These are phyloP conservation scores for Amanita muscaria DNA, from an alignment of 768 basidiomycete genomes.

Conservation along the genomic window DNA sequence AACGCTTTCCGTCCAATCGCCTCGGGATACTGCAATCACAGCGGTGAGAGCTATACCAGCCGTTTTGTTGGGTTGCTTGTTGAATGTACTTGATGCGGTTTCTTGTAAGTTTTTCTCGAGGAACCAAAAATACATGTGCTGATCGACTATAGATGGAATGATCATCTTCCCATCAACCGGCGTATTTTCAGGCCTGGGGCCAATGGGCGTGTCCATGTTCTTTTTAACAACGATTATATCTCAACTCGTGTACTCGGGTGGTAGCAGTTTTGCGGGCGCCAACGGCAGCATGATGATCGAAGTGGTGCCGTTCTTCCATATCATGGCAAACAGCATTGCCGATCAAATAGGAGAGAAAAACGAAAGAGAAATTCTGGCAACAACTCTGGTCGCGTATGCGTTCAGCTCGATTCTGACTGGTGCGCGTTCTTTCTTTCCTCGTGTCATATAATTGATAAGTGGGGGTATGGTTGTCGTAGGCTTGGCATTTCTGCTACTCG, in stretches of 20 bases:
- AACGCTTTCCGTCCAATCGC: background rate
- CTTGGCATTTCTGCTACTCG: conserved; percentile 79
- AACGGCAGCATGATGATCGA: conserved; percentile 99
- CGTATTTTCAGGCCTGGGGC: conserved; percentile 72
- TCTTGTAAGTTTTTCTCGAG: conserved; percentile 57
- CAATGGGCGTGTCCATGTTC: conserved; percentile 93
- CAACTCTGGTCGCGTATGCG: conserved; percentile 83
- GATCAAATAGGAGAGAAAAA: conserved; percentile 61
- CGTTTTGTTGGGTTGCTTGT: conserved; percentile 70
- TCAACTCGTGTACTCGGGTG: conserved; percentile 81
- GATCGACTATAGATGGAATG: conserved; percentile 92
- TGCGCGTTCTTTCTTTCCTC: conserved; percentile 18
- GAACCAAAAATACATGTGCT: too few species aligned
- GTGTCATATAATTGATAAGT: conserved; percentile 5
- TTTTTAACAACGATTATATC: conserved; percentile 78
- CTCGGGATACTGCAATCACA: conserved; percentile 17
- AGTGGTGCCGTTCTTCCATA: conserved; percentile 96
- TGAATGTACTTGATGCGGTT: conserved; percentile 92
- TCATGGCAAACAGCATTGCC: conserved; percentile 74
- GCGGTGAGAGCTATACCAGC: conserved; percentile 60
- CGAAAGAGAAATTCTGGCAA: conserved; percentile 72
- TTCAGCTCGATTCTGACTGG: conserved; percentile 85
- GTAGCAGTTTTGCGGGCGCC: conserved; percentile 81
- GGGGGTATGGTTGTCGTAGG: conserved; percentile 30
- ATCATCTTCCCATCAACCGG: conserved; percentile 86